phyloP scores from a whole-genome alignment of 2,329 filamentous ascomycete species.

The Hypoxylon sp. region DNA sequence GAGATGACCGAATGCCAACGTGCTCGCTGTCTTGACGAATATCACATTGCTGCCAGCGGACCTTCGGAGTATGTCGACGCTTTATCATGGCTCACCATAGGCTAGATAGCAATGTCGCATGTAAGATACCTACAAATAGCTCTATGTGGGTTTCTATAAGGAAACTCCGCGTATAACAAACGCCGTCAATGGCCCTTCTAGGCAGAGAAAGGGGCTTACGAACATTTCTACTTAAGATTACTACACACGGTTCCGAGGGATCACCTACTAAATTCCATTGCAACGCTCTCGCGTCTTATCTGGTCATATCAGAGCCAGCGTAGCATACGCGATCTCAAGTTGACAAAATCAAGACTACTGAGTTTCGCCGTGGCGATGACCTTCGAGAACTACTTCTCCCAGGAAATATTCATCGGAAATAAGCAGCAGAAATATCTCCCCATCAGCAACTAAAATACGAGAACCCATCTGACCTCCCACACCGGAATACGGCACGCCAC shows the following conservation, averaged over 20 bases:
- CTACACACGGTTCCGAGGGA: no score
- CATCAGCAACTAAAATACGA: constrained; percentile 27
- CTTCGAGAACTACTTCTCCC: neutral
- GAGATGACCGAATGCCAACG: neutral
- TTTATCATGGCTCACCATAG: neutral
- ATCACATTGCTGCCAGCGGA: neutral
- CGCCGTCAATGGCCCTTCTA: neutral
- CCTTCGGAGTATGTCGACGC: neutral
- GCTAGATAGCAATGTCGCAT: neutral
- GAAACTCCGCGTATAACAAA: neutral
- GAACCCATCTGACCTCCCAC: constrained; percentile 6
- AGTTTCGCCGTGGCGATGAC: neutral
- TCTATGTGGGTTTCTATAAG: neutral
- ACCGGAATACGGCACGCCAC: constrained; percentile 31
- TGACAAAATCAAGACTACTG: neutral
- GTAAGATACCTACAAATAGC: neutral
- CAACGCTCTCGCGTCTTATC: neutral
- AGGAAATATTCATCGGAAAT: constrained; percentile 16
- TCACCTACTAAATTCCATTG: neutral
- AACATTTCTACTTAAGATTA: neutral
- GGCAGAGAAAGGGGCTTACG: neutral
- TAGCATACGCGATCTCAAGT: neutral
- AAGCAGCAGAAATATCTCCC: constrained; percentile 12
- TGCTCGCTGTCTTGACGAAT: neutral
- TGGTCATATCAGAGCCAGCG: neutral